Conservation (phyloP, 2,329 filamentous ascomycete genomes). For the Aspergillus versicolor region DNA sequence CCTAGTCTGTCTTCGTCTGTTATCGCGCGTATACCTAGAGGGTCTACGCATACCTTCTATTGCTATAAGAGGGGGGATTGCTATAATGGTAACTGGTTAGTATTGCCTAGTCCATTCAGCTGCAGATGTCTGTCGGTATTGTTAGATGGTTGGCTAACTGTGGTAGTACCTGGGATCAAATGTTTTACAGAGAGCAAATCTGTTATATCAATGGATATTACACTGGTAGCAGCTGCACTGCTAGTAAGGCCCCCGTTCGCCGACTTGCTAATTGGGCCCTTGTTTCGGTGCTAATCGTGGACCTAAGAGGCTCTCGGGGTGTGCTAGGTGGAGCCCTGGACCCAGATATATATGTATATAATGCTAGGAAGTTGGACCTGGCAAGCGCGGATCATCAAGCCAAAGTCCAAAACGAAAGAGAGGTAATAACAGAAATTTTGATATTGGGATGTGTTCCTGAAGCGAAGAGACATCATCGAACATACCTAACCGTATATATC, state of each 20-base stretch:
- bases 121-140: neutral
- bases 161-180: neutral
- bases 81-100: neutral
- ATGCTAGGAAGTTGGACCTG: too few relatives aligned
- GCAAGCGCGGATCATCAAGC: too few relatives aligned
- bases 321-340: neutral
- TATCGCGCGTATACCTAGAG: too few relatives aligned
- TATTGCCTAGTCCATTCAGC: neutral
- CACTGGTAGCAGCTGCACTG: neutral
- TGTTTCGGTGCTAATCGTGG: neutral
- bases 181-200: neutral
- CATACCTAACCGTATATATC: too few relatives aligned
- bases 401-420: too few relatives aligned
- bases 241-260: neutral
- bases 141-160: neutral
- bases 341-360: too few relatives aligned
- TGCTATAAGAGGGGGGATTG: constrained; percentile 32
- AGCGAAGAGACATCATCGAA: too few relatives aligned
- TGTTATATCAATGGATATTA: neutral
- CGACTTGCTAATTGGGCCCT: neutral
- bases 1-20: too few relatives aligned
- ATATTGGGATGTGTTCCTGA: too few relatives aligned
- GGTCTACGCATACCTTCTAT: neutral
- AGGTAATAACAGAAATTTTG: too few relatives aligned
- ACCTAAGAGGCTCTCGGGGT: neutral